Base-by-base conservation (phyloP, 73 alveolate genomes). In the Blepharisma stoltei region DNA sequence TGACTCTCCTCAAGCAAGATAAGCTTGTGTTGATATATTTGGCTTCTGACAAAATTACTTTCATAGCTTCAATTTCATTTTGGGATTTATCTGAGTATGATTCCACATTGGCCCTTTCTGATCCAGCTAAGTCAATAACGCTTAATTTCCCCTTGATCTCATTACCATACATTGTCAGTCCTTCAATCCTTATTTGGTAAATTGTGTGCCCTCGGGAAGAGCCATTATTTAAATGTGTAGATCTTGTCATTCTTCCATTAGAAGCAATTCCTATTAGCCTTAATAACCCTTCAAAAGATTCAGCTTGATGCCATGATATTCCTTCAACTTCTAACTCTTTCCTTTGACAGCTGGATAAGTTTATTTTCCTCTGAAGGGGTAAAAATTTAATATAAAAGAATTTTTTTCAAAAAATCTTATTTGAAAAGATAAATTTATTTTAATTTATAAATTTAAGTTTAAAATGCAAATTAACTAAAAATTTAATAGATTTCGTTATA, bases 41-140 rank as follows among this genome's bases (percentile, higher is more conserved):
- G 11, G 48, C 73, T 60, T 60, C 73, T 60, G 14, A n/a, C 23
- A 25, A 9, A 25, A 60, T 25, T 60, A 14, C 23, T 60, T 60
- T 60, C 73, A 60, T 60, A 18, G 49, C 11, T 60, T 60, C 73
- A 2, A 60, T 25, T 60, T 60, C 73, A 8, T 60, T 38, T 8
- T n/a, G 14, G 46, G 73, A 20, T 60, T 60, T 60, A 60, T 25
- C 45, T 20, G 73, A 20, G 5, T 14, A 60, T 20, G 73, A 20
- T 25, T 60, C 73, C 18, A 38, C 5, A 38, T 25, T 60, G n/a
- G 97, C 89, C 69, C 99, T 82, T 89, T 96, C 99, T 69, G 98
- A 91, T 27, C 99, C 99, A 9, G 99, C 99, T 67, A 96, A 80
- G 81, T 95, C 99, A 20, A 96, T 96, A 77, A 96, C 80, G 27